Conservation (phyloP, 140 eudicot species). For the Anethum foeniculum region DNA sequence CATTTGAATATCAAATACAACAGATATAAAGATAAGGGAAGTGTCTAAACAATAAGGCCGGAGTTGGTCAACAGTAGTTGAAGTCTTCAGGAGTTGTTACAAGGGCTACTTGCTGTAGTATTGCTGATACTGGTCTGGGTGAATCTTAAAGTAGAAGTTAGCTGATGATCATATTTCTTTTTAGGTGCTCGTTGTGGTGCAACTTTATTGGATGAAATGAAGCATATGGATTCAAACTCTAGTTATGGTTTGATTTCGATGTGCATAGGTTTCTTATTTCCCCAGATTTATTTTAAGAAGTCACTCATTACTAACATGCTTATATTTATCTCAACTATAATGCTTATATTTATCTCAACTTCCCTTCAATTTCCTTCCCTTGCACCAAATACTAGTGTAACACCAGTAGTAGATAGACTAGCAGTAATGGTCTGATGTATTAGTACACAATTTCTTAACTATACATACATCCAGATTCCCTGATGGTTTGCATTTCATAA, state of each 20-base stretch:
- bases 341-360: no score
- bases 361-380: not conserved
- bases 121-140: not conserved
- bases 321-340: no score
- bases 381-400: not conserved
- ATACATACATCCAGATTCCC: not conserved
- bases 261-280: conserved; percentile 99
- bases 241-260: conserved; percentile 91
- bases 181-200: conserved; percentile 95
- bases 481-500: not conserved
- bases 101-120: no score
- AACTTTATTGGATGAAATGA: conserved; percentile 87
- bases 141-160: not conserved
- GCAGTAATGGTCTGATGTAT: not conserved
- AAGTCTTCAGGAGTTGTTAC: no score
- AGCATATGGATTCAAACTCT: conserved; percentile 68
- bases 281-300: no score
- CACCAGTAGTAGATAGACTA: not conserved
- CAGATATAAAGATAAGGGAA: no score
- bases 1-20: no score
- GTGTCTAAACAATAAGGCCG: no score
- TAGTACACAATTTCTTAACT: not conserved
- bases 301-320: no score
- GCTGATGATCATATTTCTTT: not conserved
- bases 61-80: no score